A percentile compares a stretch with the other conserved stretches of the same genome.
phyloP scores from a whole-genome alignment of 2,329 filamentous ascomycete genomes.

The Pestalotiopsis sp. region DNA sequence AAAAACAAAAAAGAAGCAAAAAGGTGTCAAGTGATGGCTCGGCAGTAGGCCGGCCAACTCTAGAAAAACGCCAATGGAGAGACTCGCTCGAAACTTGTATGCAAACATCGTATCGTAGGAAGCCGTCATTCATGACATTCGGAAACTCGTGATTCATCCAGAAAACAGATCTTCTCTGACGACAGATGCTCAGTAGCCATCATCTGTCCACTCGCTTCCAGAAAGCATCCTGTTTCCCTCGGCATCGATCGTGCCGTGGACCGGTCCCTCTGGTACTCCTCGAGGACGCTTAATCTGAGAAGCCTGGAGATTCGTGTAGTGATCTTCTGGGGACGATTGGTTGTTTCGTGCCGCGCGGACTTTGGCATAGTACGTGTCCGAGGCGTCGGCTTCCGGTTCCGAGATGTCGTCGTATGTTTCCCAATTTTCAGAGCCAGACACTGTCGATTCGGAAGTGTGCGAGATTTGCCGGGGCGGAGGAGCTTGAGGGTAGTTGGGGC shows the following conservation, averaged over 20 bases:
- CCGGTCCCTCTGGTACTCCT: slow-evolving; percentile 51
- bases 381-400: slow-evolving; percentile 74
- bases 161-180: slow-evolving; percentile 14
- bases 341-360: slow-evolving; percentile 71
- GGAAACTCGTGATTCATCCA: slow-evolving; percentile 28
- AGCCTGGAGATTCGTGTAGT: slow-evolving; percentile 39
- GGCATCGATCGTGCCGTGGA: slow-evolving; percentile 53
- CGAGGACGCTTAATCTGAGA: slow-evolving; percentile 56
- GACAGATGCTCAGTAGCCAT: slow-evolving; percentile 50
- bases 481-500: slow-evolving; percentile 43
- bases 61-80: slow-evolving; percentile 8
- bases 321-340: slow-evolving; percentile 57
- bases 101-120: slow-evolving; percentile 27
- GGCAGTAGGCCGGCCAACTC: background rate
- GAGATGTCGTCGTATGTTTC: slow-evolving; percentile 91
- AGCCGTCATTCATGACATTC: slow-evolving; percentile 21
- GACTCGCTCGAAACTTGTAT: slow-evolving; percentile 13
- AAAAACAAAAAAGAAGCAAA: slow-evolving; percentile 1
- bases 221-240: slow-evolving; percentile 66
- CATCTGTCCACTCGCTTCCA: slow-evolving; percentile 69
- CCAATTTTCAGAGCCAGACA: slow-evolving; percentile 94
- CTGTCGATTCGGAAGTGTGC: slow-evolving; percentile 68
- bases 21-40: background rate
- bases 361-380: slow-evolving; percentile 81
- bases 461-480: slow-evolving; percentile 67